Base-by-base conservation (phyloP, 768 basidiomycete species). In the Suillus bovinus region DNA sequence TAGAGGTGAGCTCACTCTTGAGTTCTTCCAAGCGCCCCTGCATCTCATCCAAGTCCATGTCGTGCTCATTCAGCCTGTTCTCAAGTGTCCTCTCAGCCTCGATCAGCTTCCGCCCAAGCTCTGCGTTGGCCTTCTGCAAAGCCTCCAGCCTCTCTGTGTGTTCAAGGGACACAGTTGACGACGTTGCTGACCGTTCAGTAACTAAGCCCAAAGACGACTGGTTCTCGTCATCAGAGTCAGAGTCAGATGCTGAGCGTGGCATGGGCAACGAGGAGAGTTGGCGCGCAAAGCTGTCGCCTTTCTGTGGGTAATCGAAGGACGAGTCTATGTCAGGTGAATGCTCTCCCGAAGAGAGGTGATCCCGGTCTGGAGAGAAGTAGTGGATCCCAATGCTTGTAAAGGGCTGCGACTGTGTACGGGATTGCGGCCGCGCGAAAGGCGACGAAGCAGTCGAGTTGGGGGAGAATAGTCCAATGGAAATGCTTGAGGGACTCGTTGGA, bases 1-100 rank as follows among this genome's bases (percentile, higher is more conserved):
- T 88, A 7, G 89, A 82, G 16, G 80, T 87, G 9, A 97, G 79
- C 73, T 97, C 96, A 14, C 79, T 84, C 65, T 83, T 79, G 63
- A 89, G 74, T 71, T 97, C 93, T 61, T 97, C 95, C 61, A 96
- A 71, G 34, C 84, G 81, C 4, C 75, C 76, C 69, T 96, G 88
- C 75, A 92, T 83, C 62, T 94, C 91, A 67, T 92, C 90, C 33
- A 96, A 74, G 68, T 94, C 89, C n/a, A 79, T 72, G 73, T 96
- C 94, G 66, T 94, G 92, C 58, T 94, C 90, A 13, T 75, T 74
- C 16, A 94, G 79, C 66, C 86, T 86, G 46, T 81, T 80, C 69
- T 88, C 85, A 53, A 91, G 71, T 1, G 83, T 85, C 49, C 83
- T 78, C 69, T 95, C 93, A 1, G 86, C 85, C 59, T 96, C 94